Evolutionary conservation across 306 rosid genomes (phyloP).

Genomic region (Quercus parvula): DNA sequence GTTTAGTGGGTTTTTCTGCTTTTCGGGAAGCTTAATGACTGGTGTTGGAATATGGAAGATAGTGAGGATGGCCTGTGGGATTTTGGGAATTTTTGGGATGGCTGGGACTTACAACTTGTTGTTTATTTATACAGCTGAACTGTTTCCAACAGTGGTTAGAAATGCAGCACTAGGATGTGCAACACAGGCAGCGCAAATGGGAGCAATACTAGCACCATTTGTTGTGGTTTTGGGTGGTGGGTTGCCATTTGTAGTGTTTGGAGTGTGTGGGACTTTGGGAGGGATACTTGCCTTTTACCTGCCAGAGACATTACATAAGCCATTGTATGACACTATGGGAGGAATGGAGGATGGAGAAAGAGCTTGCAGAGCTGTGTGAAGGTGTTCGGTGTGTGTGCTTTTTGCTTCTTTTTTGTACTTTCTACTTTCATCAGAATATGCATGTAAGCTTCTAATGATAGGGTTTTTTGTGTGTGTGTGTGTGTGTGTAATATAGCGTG

Average conservation of each 20-base stretch:
- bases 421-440: neutral
- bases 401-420: neutral
- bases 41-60: slow-evolving; percentile 47
- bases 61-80: slow-evolving; percentile 60
- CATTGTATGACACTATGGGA: slow-evolving; percentile 71
- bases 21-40: slow-evolving; percentile 42
- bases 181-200: slow-evolving; percentile 78
- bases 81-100: slow-evolving; percentile 85
- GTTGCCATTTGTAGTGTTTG: slow-evolving; percentile 68
- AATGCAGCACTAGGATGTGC: slow-evolving; percentile 75
- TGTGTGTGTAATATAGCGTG: neutral
- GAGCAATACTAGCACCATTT: slow-evolving; percentile 79
- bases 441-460: neutral
- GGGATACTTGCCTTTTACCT: slow-evolving; percentile 68
- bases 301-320: slow-evolving; percentile 81
- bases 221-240: slow-evolving; percentile 82
- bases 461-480: neutral
- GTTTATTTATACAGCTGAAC: slow-evolving; percentile 74
- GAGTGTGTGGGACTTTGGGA: slow-evolving; percentile 55
- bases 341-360: slow-evolving; percentile 57
- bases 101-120: slow-evolving; percentile 83
- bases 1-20: slow-evolving; percentile 82
- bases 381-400: neutral
- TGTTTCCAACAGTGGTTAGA: slow-evolving; percentile 90
- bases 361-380: neutral